Evolutionary conservation across 2,329 filamentous ascomycete species (phyloP).

Genomic region (Graphilbum ipis-grandicollis): DNA sequence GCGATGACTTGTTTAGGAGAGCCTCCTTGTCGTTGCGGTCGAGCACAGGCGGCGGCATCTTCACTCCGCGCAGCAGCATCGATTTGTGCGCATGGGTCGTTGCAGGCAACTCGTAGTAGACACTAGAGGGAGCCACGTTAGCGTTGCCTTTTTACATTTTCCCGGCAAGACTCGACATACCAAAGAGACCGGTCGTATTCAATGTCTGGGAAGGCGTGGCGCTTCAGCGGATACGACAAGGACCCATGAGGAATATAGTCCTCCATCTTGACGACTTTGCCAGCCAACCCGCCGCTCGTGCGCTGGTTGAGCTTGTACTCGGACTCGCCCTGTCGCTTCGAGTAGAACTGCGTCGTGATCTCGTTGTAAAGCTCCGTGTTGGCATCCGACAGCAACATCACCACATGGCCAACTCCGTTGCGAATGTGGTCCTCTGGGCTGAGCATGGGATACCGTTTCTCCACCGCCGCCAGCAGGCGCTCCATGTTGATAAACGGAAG

Average conservation of each 20-base stretch:
- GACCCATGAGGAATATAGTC: conserved; percentile 71
- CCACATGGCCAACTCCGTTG: conserved; percentile 66
- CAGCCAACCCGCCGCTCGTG: conserved; percentile 61
- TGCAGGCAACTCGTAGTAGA: conserved; percentile 69
- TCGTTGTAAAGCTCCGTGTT: conserved; percentile 71
- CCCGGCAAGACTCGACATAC: conserved; percentile 23
- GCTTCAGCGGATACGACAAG: conserved; percentile 60
- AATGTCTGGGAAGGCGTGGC: conserved; percentile 54
- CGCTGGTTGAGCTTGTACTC: conserved; percentile 59
- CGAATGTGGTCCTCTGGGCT: conserved; percentile 60
- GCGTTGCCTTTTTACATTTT: background rate
- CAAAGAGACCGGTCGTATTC: conserved; percentile 77
- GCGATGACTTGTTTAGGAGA: conserved; percentile 46
- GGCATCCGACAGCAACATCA: conserved; percentile 66
- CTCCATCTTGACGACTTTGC: conserved; percentile 65
- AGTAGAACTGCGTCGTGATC: conserved; percentile 73
- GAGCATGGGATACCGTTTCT: conserved; percentile 63
- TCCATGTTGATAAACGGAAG: conserved; percentile 93
- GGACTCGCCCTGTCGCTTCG: conserved; percentile 57
- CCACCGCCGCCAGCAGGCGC: conserved; percentile 66
- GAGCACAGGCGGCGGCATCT: conserved; percentile 53
- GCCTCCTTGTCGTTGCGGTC: conserved; percentile 60
- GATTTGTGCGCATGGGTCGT: conserved; percentile 69
- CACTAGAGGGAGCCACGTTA: conserved; percentile 32
- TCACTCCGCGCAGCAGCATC: conserved; percentile 75